Evolutionary conservation across 2,329 filamentous ascomycete species (phyloP).

Genomic region (Diaporthe helianthi): DNA sequence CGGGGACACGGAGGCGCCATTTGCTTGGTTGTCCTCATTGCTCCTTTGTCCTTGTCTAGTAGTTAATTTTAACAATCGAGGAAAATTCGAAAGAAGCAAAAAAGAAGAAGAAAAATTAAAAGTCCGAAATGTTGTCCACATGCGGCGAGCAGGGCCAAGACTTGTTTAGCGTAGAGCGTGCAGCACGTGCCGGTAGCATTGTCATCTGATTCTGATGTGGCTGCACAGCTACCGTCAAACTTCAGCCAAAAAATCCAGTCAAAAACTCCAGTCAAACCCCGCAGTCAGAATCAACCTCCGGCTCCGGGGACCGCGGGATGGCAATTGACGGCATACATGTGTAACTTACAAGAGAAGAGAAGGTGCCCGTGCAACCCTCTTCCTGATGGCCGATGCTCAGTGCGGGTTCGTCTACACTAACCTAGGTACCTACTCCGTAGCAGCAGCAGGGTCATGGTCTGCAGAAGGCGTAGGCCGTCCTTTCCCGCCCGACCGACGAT

Average conservation of each 20-base stretch:
- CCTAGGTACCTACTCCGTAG: no score
- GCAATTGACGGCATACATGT: conserved; percentile 4
- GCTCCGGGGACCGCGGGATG: not conserved
- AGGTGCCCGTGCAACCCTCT: conserved; percentile 1
- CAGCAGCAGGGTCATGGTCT: not conserved
- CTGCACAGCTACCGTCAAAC: not conserved
- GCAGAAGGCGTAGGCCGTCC: not conserved
- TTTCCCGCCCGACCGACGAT: not conserved
- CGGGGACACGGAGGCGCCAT: conserved; percentile 45
- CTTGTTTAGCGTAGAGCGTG: no score
- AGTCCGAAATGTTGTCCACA: not conserved
- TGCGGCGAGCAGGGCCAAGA: not conserved
- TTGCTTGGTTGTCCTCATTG: conserved; percentile 43
- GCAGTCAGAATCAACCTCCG: not conserved
- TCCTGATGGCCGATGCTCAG: not conserved
- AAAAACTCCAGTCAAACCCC: no score
- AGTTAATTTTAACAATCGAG: conserved; percentile 49
- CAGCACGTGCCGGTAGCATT: no score
- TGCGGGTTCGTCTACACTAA: not conserved
- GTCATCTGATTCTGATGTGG: not conserved
- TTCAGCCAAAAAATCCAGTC: no score
- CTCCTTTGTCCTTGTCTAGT: conserved; percentile 50
- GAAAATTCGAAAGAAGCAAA: conserved; percentile 30
- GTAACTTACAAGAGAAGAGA: not conserved
- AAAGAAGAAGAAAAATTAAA: conserved; percentile 18